Percentiles rank a stretch among this genome's conserved stretches.
phyloP scores from a whole-genome alignment of 1,284 basidiomycete species.

The Melampsora americana region DNA sequence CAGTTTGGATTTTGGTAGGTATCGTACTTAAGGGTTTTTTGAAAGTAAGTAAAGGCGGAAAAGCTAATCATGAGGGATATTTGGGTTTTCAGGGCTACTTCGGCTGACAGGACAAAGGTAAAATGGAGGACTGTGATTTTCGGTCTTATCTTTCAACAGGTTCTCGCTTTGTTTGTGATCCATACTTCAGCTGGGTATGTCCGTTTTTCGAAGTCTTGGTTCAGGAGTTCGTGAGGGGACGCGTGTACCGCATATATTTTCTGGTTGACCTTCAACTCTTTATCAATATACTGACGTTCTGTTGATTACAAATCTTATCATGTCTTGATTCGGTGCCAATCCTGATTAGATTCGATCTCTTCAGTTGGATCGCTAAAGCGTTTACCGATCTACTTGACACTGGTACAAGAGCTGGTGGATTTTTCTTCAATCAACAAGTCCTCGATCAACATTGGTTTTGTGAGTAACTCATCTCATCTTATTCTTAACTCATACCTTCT shows the following conservation, averaged over 20 bases:
- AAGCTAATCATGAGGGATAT: constrained; percentile 48
- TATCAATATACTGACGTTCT: neutral
- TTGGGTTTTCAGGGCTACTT: constrained; percentile 9
- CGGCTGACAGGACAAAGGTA: constrained; percentile 24
- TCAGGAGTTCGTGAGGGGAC: neutral
- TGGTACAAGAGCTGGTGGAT: constrained; percentile 65
- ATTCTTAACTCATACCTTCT: constrained; percentile 6
- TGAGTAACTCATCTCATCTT: constrained; percentile 45
- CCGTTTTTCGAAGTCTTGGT: neutral
- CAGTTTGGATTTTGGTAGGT: constrained; percentile 67
- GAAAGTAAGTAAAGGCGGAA: neutral
- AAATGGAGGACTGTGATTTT: constrained; percentile 63
- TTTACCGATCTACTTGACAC: constrained; percentile 54
- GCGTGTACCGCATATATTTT: too few species aligned
- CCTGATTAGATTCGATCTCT: constrained; percentile 64
- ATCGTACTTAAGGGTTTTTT: neutral
- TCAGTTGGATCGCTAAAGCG: constrained; percentile 56
- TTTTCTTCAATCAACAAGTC: constrained; percentile 67
- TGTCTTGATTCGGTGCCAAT: neutral
- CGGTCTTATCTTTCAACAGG: constrained; percentile 77
- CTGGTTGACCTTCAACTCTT: too few species aligned
- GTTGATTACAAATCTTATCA: neutral
- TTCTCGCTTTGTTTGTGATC: constrained; percentile 77
- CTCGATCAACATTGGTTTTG: constrained; percentile 46
- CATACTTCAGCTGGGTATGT: constrained; percentile 64